Conservation (phyloP, 1,284 basidiomycete species). For the Ceratobasidium sp. region DNA sequence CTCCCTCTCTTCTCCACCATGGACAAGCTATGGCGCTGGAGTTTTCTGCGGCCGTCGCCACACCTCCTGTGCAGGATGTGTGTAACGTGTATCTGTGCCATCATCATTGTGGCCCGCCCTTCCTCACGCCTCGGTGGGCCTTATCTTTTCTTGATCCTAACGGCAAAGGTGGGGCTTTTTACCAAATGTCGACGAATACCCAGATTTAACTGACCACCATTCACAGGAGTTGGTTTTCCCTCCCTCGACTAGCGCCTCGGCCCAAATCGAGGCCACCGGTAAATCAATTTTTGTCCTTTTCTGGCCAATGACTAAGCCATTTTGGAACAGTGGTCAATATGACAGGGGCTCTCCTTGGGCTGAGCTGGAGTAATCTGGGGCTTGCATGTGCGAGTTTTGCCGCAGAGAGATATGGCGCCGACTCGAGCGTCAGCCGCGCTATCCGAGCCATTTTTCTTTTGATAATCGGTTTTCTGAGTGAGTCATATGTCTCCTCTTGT, state of each 20-base stretch:
- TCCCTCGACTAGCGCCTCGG: slow-evolving; percentile 57
- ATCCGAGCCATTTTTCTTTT: slow-evolving; percentile 56
- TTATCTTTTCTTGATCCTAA: slow-evolving; percentile 56
- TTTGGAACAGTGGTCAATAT: slow-evolving; percentile 52
- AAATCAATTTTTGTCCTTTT: neutral
- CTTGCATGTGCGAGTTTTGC: slow-evolving; percentile 51
- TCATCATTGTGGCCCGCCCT: slow-evolving; percentile 55
- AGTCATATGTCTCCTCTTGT: slow-evolving; percentile 38
- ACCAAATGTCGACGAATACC: neutral
- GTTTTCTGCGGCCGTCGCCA: slow-evolving; percentile 5
- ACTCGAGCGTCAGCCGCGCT: slow-evolving; percentile 49
- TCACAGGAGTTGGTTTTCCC: slow-evolving; percentile 57
- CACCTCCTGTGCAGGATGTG: slow-evolving; percentile 36
- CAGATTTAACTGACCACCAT: neutral
- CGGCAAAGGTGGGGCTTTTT: slow-evolving; percentile 49
- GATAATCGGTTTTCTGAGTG: slow-evolving; percentile 55
- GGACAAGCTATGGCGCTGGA: slow-evolving; percentile 11
- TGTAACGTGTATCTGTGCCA: slow-evolving; percentile 54
- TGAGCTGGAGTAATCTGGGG: slow-evolving; percentile 57
- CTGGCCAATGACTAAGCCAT: neutral
- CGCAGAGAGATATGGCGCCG: slow-evolving; percentile 42
- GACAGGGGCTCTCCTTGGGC: slow-evolving; percentile 55
- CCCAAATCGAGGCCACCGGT: slow-evolving; percentile 55
- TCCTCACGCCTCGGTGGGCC: slow-evolving; percentile 55
- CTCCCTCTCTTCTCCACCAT: slow-evolving; percentile 21